Conservation (phyloP, 1,284 basidiomycete species). For the Microbotryomycetes sp. region DNA sequence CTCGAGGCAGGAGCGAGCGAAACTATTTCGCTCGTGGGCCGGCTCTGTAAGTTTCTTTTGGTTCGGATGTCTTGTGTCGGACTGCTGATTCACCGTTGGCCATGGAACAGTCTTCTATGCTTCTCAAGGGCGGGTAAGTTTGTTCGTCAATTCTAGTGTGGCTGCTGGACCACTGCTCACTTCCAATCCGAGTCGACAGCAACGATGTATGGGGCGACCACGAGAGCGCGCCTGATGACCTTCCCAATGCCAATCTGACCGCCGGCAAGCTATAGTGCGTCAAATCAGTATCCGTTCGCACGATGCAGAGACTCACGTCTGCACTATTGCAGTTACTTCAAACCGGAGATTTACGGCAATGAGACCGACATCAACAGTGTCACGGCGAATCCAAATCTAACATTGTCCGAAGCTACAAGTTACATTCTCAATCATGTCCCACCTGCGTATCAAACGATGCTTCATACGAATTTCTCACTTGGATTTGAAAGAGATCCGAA, state of each 20-base stretch:
- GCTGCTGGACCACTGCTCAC: not conserved
- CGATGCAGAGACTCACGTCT: not conserved
- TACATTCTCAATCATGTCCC: constrained; percentile 70
- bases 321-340: constrained; percentile 28
- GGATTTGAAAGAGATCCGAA: constrained; percentile 77
- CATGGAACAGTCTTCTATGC: constrained; percentile 25
- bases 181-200: not conserved
- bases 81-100: not conserved
- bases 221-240: constrained; percentile 65
- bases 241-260: constrained; percentile 47
- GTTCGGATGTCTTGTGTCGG: not conserved
- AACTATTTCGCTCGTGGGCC: constrained; percentile 90
- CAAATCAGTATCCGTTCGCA: not conserved
- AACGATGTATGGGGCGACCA: constrained; percentile 72
- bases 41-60: constrained; percentile 63
- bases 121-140: constrained; percentile 27
- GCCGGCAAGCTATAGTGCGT: constrained; percentile 30
- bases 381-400: constrained; percentile 62
- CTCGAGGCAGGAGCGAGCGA: constrained; percentile 79
- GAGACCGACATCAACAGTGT: constrained; percentile 40
- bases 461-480: constrained; percentile 82
- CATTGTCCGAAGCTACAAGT: constrained; percentile 60
- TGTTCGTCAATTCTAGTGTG: not conserved
- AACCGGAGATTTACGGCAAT: constrained; percentile 25
- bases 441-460: constrained; percentile 64